These are phyloP conservation scores for Sporothrix mexicana DNA, from an alignment of 2,329 filamentous ascomycete genomes.

Conservation along the genomic window DNA sequence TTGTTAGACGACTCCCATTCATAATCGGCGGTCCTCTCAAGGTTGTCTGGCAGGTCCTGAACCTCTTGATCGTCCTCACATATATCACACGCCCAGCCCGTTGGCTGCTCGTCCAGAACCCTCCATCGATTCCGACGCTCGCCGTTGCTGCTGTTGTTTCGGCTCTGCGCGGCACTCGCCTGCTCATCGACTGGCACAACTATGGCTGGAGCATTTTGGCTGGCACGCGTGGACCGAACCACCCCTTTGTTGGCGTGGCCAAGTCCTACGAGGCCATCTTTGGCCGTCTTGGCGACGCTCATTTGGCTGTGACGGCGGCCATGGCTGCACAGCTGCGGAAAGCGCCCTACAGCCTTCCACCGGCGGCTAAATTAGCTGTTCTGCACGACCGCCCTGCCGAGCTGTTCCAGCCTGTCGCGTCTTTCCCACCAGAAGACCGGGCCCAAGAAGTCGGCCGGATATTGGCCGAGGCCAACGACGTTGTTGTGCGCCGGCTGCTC, in stretches of 20 bases:
- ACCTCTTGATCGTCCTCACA: slow-evolving; percentile 72
- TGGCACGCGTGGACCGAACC: slow-evolving; percentile 59
- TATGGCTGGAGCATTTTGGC: slow-evolving; percentile 94
- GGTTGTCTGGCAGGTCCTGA: slow-evolving; percentile 79
- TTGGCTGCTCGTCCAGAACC: slow-evolving; percentile 86
- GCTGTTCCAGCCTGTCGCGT: slow-evolving; percentile 74
- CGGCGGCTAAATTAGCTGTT: slow-evolving; percentile 64
- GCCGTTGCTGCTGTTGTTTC: slow-evolving; percentile 75
- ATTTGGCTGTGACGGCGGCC: slow-evolving; percentile 87
- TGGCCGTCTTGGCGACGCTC: slow-evolving; percentile 70
- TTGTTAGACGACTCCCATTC: slow-evolving; percentile 75
- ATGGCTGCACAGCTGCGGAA: slow-evolving; percentile 76
- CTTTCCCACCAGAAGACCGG: slow-evolving; percentile 21
- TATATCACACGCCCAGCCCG: slow-evolving; percentile 75
- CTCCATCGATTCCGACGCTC: slow-evolving; percentile 91
- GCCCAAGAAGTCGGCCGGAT: slow-evolving; percentile 29
- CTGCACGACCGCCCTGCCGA: slow-evolving; percentile 86
- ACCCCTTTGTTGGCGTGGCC: slow-evolving; percentile 79
- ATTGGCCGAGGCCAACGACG: slow-evolving; percentile 24
- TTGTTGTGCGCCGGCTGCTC: slow-evolving; percentile 13
- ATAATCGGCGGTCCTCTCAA: slow-evolving; percentile 80
- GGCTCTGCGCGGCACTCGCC: slow-evolving; percentile 75
- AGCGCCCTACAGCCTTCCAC: slow-evolving; percentile 66
- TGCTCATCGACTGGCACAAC: slow-evolving; percentile 98
- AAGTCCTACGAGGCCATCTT: slow-evolving; percentile 77